These are phyloP conservation scores for Cladophialophora chaetospira DNA, from an alignment of 2,329 filamentous ascomycete species.

Conservation along the genomic window DNA sequence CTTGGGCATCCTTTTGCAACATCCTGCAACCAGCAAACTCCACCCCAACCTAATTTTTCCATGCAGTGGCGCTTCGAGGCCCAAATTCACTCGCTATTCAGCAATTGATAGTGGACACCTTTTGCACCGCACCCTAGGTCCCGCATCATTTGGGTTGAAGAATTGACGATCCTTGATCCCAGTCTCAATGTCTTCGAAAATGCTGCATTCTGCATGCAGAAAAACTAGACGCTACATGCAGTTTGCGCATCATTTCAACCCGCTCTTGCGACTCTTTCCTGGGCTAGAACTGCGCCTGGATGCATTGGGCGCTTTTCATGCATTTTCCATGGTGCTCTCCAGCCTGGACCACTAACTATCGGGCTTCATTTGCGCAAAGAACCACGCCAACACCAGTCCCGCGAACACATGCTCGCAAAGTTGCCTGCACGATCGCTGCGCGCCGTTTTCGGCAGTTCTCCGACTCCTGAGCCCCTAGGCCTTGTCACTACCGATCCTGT, in stretches of 20 bases:
- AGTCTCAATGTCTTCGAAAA: constrained; percentile 11
- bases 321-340: constrained; percentile 4
- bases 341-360: not conserved
- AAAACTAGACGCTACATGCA: constrained; percentile 3
- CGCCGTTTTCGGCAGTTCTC: constrained; percentile 5
- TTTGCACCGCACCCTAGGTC: constrained; percentile 25
- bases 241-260: constrained; percentile 1
- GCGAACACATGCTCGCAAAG: constrained; percentile 27
- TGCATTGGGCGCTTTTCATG: constrained; percentile 13
- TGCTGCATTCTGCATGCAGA: constrained; percentile 7
- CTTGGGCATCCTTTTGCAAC: constrained; percentile 23
- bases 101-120: constrained; percentile 16
- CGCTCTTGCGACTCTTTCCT: constrained; percentile 4
- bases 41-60: constrained; percentile 19
- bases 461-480: constrained; percentile 1
- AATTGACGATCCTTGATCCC: constrained; percentile 24
- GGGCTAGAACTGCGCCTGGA: constrained; percentile 17
- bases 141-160: constrained; percentile 17
- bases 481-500: not conserved
- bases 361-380: constrained; percentile 9
- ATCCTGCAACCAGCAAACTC: constrained; percentile 13
- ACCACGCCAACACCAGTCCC: constrained; percentile 19
- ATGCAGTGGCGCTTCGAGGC: constrained; percentile 31
- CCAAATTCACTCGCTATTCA: constrained; percentile 23
- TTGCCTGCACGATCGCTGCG: not conserved